Evolutionary conservation across 495 filamentous ascomycete species (phyloP).

Genomic region (Penicillium crystallinum): DNA sequence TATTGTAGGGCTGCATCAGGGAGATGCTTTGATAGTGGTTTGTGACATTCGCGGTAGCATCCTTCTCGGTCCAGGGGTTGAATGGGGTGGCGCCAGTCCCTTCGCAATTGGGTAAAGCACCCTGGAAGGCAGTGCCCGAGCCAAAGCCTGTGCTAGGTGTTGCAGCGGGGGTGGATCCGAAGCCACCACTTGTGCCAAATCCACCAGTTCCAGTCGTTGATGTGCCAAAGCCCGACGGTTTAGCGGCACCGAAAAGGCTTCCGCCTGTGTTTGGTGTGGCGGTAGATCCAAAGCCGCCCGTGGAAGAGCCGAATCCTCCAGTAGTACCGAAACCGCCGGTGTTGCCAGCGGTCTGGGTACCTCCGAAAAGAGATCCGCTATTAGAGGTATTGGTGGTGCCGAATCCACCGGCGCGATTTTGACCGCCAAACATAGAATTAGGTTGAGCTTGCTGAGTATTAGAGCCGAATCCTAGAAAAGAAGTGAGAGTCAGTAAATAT

Average conservation of each 20-base stretch:
- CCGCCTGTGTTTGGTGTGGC: conserved; percentile 33
- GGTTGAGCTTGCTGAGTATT: conserved; percentile 27
- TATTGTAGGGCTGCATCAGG: conserved; percentile 80
- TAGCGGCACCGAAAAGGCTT: conserved; percentile 46
- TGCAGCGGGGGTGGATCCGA: conserved; percentile 15
- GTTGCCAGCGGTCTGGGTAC: conserved; percentile 27
- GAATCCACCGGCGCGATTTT: conserved; percentile 42
- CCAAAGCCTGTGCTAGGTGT: conserved; percentile 30
- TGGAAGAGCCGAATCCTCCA: conserved; percentile 23
- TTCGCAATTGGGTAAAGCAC: conserved; percentile 40
- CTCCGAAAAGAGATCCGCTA: conserved; percentile 49
- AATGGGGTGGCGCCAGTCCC: conserved; percentile 76
- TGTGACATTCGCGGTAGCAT: conserved; percentile 50
- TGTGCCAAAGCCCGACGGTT: conserved; percentile 34
- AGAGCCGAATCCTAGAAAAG: conserved; percentile 34
- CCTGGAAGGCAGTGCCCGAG: conserved; percentile 45
- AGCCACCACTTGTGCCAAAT: conserved; percentile 20
- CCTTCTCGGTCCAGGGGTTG: conserved; percentile 74
- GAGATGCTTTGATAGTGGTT: conserved; percentile 84
- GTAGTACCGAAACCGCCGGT: conserved; percentile 43
- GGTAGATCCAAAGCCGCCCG: conserved; percentile 35
- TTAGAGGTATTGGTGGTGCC: conserved; percentile 39
- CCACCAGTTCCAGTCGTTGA: conserved; percentile 21
- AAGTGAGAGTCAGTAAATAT: conserved; percentile 14
- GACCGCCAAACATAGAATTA: conserved; percentile 35